Evolutionary conservation across 306 rosid genomes (phyloP).

Genomic region (Ochetophila trinervis): DNA sequence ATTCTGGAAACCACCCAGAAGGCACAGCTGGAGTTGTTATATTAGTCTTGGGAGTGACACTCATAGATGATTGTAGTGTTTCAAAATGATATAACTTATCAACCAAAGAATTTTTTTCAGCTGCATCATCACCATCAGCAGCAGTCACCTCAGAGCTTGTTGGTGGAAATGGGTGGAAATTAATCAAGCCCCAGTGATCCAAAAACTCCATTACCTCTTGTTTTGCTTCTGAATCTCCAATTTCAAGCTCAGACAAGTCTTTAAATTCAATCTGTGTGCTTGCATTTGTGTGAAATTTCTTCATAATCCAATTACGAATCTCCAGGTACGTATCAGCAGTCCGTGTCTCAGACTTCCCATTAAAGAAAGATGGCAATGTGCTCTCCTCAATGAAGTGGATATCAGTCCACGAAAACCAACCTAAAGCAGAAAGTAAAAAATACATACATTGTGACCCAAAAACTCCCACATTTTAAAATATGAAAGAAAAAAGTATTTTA

Average conservation of each 20-base stretch:
- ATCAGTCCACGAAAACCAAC: slow-evolving; percentile 85
- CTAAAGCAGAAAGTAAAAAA: slow-evolving; percentile 39
- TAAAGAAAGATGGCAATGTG: slow-evolving; percentile 67
- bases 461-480: neutral
- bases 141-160: slow-evolving; percentile 38
- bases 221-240: slow-evolving; percentile 65
- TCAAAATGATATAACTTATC: slow-evolving; percentile 80
- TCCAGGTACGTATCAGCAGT: slow-evolving; percentile 64
- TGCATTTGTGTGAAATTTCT: slow-evolving; percentile 61
- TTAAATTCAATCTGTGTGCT: slow-evolving; percentile 56
- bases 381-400: slow-evolving; percentile 73
- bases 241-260: slow-evolving; percentile 70
- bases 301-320: slow-evolving; percentile 76
- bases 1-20: slow-evolving; percentile 76
- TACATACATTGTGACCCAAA: slow-evolving; percentile 4
- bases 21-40: slow-evolving; percentile 42
- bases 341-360: slow-evolving; percentile 56
- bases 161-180: slow-evolving; percentile 77
- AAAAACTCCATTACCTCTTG: slow-evolving; percentile 85
- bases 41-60: slow-evolving; percentile 52
- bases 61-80: slow-evolving; percentile 44
- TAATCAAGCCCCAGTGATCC: slow-evolving; percentile 92
- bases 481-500: neutral
- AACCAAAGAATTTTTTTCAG: slow-evolving; percentile 49
- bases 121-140: slow-evolving; percentile 37